Evolutionary conservation across 495 filamentous ascomycete species (phyloP), one percentile per base, ranked within the genome.

Genomic region (Chlorociboria aeruginascens): DNA sequence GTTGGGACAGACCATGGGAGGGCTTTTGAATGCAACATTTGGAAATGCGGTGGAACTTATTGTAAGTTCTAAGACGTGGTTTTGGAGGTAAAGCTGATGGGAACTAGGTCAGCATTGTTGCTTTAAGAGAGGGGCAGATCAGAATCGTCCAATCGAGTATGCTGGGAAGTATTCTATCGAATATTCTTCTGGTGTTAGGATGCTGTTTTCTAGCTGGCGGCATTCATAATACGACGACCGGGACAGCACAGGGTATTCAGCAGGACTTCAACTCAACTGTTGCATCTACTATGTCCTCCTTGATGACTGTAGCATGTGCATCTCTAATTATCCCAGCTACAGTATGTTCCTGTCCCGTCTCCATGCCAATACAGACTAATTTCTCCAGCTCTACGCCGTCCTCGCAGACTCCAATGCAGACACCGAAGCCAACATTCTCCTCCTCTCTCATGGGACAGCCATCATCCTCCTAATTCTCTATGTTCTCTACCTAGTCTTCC

Each of bases 1-100:
- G 42, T 72, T 96, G 49, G 92, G 92, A 13, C 83, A 96, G 64
- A 90, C 92, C 0, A 61, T 97, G 32, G 92, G 92, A 35, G 92
- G 92, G 0, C 66, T 98, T 55, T 75, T 96, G 61, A 98, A 98
- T 70, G 92, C 92, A 25, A 93, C 86, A 7, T 95, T 95, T 68
- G 92, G 92, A 35, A 98, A 98, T 72, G 92, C 92, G 0, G 90
- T 96, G n/a, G 92, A 98, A 59, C 66, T 97, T 57, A 98, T 98
- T 69, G 92, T 95, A 70, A 59, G 84, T 61, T 7, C 16, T 7
- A 13, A 35, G 31, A 45, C 35, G 16, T 35, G 4, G 45, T 25
- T 25, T 25, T 25, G 20, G 20, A 25, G 20, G 20, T 4, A 25
- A 25, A 25, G 20, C 20, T 25, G 20, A 25, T 25, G 20, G 20